Evolutionary conservation across 768 basidiomycete species (phyloP).

Genomic region (Leccinum variicolor): DNA sequence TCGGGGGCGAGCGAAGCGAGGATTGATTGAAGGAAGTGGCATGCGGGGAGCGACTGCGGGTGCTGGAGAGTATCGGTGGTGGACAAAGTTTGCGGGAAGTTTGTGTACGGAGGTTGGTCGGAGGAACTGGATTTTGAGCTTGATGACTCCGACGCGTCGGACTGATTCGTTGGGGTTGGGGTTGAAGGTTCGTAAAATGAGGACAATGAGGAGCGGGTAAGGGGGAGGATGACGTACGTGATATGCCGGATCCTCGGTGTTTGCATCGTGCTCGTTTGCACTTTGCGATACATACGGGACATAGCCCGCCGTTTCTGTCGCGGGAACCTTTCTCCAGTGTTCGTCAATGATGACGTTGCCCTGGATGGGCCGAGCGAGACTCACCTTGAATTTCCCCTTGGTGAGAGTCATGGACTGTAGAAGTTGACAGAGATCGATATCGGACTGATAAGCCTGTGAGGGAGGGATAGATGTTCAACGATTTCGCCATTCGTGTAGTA

Average conservation of each 20-base stretch:
- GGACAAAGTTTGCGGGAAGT: constrained; percentile 15
- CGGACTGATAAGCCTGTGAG: constrained; percentile 25
- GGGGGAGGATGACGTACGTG: constrained; percentile 32
- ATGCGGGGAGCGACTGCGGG: constrained; percentile 38
- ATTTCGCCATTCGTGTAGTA: background rate
- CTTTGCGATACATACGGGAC: constrained; percentile 31
- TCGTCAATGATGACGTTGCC: constrained; percentile 11
- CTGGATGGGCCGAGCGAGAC: background rate
- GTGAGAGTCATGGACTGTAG: constrained; percentile 49
- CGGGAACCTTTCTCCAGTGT: constrained; percentile 34
- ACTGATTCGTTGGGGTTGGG: constrained; percentile 25
- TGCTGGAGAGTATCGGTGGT: background rate
- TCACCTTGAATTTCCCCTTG: constrained; percentile 33
- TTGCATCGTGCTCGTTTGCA: constrained; percentile 39
- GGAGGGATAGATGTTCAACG: constrained; percentile 1
- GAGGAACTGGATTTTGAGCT: constrained; percentile 40
- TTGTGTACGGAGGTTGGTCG: constrained; percentile 18
- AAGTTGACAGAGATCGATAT: constrained; percentile 51
- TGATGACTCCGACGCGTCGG: constrained; percentile 45
- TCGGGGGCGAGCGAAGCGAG: constrained; percentile 51
- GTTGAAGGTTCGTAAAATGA: background rate
- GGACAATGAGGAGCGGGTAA: background rate
- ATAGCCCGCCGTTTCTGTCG: constrained; percentile 13
- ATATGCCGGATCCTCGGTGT: constrained; percentile 44
- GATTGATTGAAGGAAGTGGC: constrained; percentile 60